A percentile compares a stretch with the other conserved stretches of the same genome.
Conservation (phyloP, 768 basidiomycete genomes). For the Mycena indigotica region DNA sequence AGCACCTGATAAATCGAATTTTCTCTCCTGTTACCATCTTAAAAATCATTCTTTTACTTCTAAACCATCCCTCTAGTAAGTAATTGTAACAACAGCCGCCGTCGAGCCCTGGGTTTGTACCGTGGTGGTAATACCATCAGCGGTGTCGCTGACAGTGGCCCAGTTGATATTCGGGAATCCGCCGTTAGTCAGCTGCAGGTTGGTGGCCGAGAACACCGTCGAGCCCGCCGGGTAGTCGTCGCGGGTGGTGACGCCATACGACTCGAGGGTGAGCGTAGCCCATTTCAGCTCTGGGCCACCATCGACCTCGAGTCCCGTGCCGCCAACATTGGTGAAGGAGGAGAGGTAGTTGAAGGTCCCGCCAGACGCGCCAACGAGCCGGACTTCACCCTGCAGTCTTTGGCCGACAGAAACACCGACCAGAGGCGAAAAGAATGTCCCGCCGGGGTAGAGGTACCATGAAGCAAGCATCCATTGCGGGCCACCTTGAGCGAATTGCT, state of each 20-base stretch:
- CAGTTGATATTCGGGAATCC: not conserved
- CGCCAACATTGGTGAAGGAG: slow-evolving; percentile 7
- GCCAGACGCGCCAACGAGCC: not conserved
- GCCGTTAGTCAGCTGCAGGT: not conserved
- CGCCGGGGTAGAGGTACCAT: slow-evolving; percentile 7
- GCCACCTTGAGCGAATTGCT: not conserved
- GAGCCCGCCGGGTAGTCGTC: slow-evolving; percentile 10
- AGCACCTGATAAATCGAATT: too few species aligned
- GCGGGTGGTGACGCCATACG: not conserved
- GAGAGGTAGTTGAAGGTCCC: slow-evolving; percentile 5
- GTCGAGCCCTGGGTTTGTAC: not conserved
- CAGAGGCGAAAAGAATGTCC: not conserved
- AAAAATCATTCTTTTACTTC: not conserved
- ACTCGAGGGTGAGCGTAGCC: not conserved
- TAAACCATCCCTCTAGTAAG: slow-evolving; percentile 1
- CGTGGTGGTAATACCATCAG: slow-evolving; percentile 2
- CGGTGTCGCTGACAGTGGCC: not conserved
- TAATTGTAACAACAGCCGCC: not conserved
- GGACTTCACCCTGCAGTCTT: slow-evolving; percentile 3
- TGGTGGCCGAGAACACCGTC: slow-evolving; percentile 5
- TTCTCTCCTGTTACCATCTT: too few species aligned
- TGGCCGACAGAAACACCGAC: slow-evolving; percentile 8
- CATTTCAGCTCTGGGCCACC: slow-evolving; percentile 3
- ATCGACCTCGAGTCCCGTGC: slow-evolving; percentile 2
- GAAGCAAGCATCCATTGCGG: slow-evolving; percentile 9